Base-by-base conservation (phyloP, 805 yeast species). In the Metschnikowia arizonensis region DNA sequence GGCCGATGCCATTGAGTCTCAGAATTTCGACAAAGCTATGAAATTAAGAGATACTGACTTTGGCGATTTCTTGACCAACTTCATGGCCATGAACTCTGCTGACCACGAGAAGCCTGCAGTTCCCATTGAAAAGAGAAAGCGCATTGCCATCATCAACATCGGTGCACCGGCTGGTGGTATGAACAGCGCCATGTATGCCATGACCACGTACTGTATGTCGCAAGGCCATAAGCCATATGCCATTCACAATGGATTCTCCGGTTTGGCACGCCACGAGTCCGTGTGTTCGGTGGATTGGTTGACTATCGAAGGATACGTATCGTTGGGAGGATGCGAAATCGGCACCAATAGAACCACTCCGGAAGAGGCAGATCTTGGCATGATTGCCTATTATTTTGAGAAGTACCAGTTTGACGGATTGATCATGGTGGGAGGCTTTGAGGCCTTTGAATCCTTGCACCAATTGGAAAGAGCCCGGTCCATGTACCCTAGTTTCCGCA, bases 131-230 rank as follows among this genome's bases (percentile, higher is more conserved):
- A 70, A 85, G 59, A 72, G 83, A 49, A 73, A 83, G 56, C 85
- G 81, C 56, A 78, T 90, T 55, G 99, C 93, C 44, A 83, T 93
- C 50, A 77, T 93, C 44, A 87, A 89, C 60, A 86, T 91, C 36
- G 99, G 99, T 56, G 99, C 99, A 0, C 97, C 99, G 19, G 91
- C 98, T 10, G 96, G 96, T 42, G 97, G 96, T 38, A 77, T 93
- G 82, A 93, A 93, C 62, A 81, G 93, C 50, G 97, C 96, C 3
- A 81, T 89, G 9, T 78, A 90, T 53, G 87, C 97, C n/a, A 89
- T 90, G 55, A 89, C 95, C 5, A 71, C 86, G 14, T 91, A 88
- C 73, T 83, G 96, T 68, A 72, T 90, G 66, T 82, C 96, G 4
- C 79, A 81, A 50, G 99, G 99, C 19, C 99, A 93, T 73, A 79